Base-by-base conservation (phyloP, 495 filamentous ascomycete genomes). In the Xylaria cubensis region DNA sequence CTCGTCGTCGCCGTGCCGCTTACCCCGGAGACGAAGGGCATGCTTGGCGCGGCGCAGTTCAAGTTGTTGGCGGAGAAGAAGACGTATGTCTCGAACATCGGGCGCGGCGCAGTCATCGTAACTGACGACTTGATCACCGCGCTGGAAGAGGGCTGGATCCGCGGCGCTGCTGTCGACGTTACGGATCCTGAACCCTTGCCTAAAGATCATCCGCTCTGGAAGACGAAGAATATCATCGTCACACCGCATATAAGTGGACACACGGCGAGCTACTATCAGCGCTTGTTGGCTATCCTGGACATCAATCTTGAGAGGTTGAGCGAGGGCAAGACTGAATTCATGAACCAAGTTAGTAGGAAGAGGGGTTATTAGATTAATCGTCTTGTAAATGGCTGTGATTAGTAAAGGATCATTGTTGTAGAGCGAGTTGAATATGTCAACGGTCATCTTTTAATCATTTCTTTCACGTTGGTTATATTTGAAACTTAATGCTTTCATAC, bases 111-210 rank as follows among this genome's bases (percentile, higher is more conserved):
- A 17, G 88, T 95, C 42, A 82, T 97, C 55, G 85, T 94, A 62
- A 90, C 93, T 59, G 86, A 88, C 17, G 92, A 89, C 4, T 76
- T 97, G 36, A 82, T 95, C 15, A 82, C 80, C 0, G 89, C 93
- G 4, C 80, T 94, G 15, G 84, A 90, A 69, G 78, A 81, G 7
- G 86, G 81, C 1, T 85, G 83, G 21, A 80, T 97, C 61, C 84
- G 88, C 36, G 94, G 93, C 26, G 88, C 94, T 12, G 93, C 93
- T 56, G 78, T 97, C 51, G 94, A 97, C 81, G 94, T 97, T 0
- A 93, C 94, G 46, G 93, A 96, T 67, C 93, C 93, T 0, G 94
- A 97, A 76, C 94, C 94, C 0, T 77, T 97, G 74, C 92, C 92
- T 0, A 72, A 82, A 34, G 90, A 91, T 12, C 87, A 90, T 79